Evolutionary conservation across 2,329 filamentous ascomycete genomes (phyloP), one percentile per base, ranked within the genome.

Genomic region (Botrytis deweyae): DNA sequence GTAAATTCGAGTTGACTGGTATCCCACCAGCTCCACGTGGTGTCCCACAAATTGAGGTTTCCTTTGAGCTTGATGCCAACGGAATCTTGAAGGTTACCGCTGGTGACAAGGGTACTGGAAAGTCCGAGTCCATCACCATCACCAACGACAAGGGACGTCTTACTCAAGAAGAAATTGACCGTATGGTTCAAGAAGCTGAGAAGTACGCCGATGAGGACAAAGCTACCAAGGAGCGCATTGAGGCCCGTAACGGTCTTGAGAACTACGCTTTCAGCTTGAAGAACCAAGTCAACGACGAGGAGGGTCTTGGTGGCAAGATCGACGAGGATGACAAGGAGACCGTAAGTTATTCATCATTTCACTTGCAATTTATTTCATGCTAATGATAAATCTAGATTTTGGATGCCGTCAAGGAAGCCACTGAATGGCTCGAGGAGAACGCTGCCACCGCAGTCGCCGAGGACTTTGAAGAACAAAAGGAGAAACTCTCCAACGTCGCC

Each of bases 101-200:
- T 78, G 91, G 93, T 81, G 96, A 99, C 86, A 98, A 98, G 92
- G 96, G 95, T 83, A 98, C 95, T 81, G 96, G 96, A 85, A 98
- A 98, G 90, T 90, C 89, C 77, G 94, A 99, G 88, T 94, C 92
- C 77, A 98, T 99, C 84, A 98, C 96, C 80, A 99, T 99, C 83
- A 98, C 93, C 87, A 98, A 99, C 87, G 96, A 99, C 87, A 98
- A 98, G 91, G 96, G 96, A 79, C 95, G 96, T 84, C 92, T 99
- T 70, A 94, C 92, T 80, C 92, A 92, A 82, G 96, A 99, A 80
- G 96, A 99, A 85, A 99, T 99, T 80, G 95, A 98, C 85, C 96
- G 96, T 85, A 99, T 99, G 96, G 94, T 99, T 77, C 91, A 92
- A 79, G 96, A 99, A 86, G 96, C 96, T 76, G 96, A 98, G 90